phyloP scores from a whole-genome alignment of 495 filamentous ascomycete species.

The Hapsidospora chrysogenum region DNA sequence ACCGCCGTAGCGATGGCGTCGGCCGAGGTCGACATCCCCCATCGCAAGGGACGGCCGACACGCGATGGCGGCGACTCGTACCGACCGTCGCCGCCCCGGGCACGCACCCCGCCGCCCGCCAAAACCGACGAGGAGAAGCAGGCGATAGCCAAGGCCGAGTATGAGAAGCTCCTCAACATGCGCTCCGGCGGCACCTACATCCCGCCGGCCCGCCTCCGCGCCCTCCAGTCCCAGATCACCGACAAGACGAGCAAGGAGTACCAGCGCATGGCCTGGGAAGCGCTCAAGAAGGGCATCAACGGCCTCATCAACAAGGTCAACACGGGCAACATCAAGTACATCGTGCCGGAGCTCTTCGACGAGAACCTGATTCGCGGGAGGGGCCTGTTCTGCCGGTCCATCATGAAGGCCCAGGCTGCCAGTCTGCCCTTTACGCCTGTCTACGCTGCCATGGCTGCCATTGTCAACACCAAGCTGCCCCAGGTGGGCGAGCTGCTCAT shows the following conservation, averaged over 20 bases:
- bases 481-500: conserved; percentile 83
- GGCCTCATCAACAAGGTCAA: conserved; percentile 98
- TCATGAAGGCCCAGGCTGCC: conserved; percentile 96
- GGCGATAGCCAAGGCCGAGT: conserved; percentile 67
- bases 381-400: conserved; percentile 81
- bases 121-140: conserved; percentile 73
- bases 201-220: conserved; percentile 76
- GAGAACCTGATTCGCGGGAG: conserved; percentile 88
- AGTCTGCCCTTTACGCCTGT: conserved; percentile 92
- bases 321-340: conserved; percentile 90
- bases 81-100: conserved; percentile 13
- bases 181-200: conserved; percentile 93
- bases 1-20: conserved; percentile 9
- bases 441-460: conserved; percentile 85
- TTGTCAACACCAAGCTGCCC: conserved; percentile 94
- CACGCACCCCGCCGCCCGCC: conserved; percentile 29
- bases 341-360: conserved; percentile 85
- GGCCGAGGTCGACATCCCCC: conserved; percentile 11
- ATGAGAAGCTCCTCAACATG: conserved; percentile 76
- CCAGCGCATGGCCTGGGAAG: conserved; percentile 98
- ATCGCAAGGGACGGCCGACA: conserved; percentile 10
- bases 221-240: conserved; percentile 89
- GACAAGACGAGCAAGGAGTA: conserved; percentile 94
- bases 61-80: conserved; percentile 27
- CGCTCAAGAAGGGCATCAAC: conserved; percentile 96